phyloP scores from a whole-genome alignment of 768 basidiomycete species.

The Boletus pseudo-olivaceus region DNA sequence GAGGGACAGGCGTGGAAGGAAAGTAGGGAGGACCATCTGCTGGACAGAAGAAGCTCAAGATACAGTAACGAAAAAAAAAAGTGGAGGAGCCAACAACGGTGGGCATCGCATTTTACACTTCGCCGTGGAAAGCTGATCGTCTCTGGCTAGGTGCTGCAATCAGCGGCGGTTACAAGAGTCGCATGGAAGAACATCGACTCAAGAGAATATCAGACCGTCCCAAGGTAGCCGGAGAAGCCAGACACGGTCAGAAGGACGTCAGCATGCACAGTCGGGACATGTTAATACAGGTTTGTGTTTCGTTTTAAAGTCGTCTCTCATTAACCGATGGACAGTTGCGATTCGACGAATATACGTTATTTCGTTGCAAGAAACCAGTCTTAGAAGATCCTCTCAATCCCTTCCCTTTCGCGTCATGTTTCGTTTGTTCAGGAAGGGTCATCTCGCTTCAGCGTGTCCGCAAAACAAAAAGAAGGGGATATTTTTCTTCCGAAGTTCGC shows the following conservation, averaged over 20 bases:
- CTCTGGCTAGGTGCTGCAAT: conserved; percentile 24
- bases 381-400: conserved; percentile 64
- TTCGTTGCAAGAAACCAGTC: conserved; percentile 69
- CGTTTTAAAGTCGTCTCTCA: not conserved
- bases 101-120: not conserved
- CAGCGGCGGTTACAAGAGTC: conserved; percentile 19
- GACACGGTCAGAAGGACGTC: conserved; percentile 21
- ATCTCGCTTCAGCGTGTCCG: conserved; percentile 81
- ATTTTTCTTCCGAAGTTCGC: no score
- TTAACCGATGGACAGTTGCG: conserved; percentile 53
- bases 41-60: conserved; percentile 17
- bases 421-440: conserved; percentile 86
- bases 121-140: conserved; percentile 8
- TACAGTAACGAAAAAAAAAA: conserved; percentile 16
- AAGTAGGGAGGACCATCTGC: not conserved
- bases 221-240: conserved; percentile 28
- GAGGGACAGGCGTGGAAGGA: no score
- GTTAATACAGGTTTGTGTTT: conserved; percentile 57
- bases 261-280: conserved; percentile 48
- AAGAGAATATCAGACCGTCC: conserved; percentile 66
- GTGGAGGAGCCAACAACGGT: conserved; percentile 20
- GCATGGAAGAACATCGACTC: conserved; percentile 53
- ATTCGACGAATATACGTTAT: conserved; percentile 69
- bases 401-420: conserved; percentile 86
- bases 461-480: conserved; percentile 75